Base-by-base conservation (phyloP, 129 eudicot species). In the Chrysanthemum makinoi region DNA sequence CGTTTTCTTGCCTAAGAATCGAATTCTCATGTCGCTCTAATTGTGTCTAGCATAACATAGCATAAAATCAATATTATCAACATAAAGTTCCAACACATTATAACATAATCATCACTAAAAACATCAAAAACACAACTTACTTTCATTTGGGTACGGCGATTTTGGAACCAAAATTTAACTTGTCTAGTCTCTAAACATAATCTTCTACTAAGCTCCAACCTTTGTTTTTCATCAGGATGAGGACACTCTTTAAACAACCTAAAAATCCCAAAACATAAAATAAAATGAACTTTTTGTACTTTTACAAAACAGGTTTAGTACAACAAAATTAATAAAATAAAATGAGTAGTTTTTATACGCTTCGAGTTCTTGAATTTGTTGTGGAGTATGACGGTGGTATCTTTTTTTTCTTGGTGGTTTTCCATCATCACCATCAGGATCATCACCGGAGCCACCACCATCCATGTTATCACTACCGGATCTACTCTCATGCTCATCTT, bases 111-210 rank as follows among this genome's bases (percentile, higher is more conserved):
- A 68, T 20, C 68, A 53, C n/a, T 9, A 58, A 72, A 72, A 26
- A 68, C n/a, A 65, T 16, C 3, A 54, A 47, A 58, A 48, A 9
- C 33, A 46, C 9, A 1, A n/a, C 67, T 60, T 77, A 93, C 98
- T 89, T 94, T 94, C 98, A 94, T 94, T 48, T 94, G 98, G 64
- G 98, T 94, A 35, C 98, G 82, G 24, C 98, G 86, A 84, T 94
- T 94, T 78, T 94, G 98, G 68, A 94, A 94, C 98, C 98, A 94
- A 77, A 94, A 94, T 75, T 94, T 94, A 63, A 94, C 98, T 70
- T 94, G 98, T 33, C 98, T 78, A 47, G 95, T 85, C 48, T 89
- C 98, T 77, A 94, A 78, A 67, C 82, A 79, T 62, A 94, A 87
- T 79, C 95, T 87, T 81, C 74, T 87, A 78, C 98, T 94, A 20